Base-by-base conservation (phyloP, 2,329 filamentous ascomycete species). In the Botryosphaeria dothidea region DNA sequence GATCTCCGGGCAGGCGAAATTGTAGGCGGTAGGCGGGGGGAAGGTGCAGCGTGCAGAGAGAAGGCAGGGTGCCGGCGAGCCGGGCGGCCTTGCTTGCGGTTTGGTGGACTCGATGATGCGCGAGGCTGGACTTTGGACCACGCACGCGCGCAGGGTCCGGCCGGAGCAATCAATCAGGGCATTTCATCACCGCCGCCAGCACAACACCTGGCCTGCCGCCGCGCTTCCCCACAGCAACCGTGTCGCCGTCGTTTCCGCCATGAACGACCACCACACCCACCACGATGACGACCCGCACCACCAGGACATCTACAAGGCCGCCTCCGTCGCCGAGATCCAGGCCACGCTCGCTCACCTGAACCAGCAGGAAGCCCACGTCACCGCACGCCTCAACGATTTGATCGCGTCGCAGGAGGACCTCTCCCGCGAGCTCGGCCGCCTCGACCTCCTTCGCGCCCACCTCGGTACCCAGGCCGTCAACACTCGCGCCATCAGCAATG, bases 371-470 rank as follows among this genome's bases (percentile, higher is more conserved):
- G 84, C 88, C 67, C 79, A 84, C 63, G 88, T 97, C 68, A 92
- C 90, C 0, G 83, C 85, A 63, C 90, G 88, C 51, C 88, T 98
- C 49, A 88, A 94, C 77, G 82, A 85, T 61, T 86, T 97, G 62
- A 81, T 97, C 56, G 87, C 90, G 67, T 93, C 92, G 0, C 93
- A 98, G 75, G 88, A 92, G 67, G 91, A 96, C 74, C 86, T 99
- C 57, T 90, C 91, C 21, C 91, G 93, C 69, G 92, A 97, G 73
- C 85, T 99, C 58, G 89, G 89, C 67, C 90, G 94, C 19, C 85
- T 99, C 68, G 95, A 99, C 78, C 84, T 97, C 31, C 85, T 97
- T 63, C 91, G 95, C 69, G 93, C 93, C 46, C 90, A 93, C 68
- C 86, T 98, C 34, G 93, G 93, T 66, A 88, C 92, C 4, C 95